Evolutionary conservation across 192 early-diverging fungal genomes (phyloP).

Genomic region (Backusella parvicylindrica): DNA sequence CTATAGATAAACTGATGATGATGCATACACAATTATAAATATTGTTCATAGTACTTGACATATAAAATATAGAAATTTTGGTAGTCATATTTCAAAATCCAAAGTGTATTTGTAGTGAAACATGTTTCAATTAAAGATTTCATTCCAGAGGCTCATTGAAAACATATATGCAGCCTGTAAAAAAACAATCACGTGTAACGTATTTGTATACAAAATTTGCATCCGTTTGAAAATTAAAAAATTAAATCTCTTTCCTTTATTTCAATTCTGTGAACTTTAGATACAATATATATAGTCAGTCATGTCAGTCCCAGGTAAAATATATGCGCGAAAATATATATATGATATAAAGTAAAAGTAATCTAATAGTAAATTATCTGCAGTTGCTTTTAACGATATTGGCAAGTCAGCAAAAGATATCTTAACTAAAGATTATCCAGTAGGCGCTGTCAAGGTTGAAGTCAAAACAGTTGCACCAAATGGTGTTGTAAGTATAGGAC

Average conservation of each 20-base stretch:
- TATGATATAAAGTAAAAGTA: not conserved
- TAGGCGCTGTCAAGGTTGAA: slow-evolving; percentile 92
- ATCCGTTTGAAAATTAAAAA: not conserved
- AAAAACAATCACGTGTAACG: not conserved
- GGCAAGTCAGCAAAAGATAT: slow-evolving; percentile 95
- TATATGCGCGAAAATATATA: not conserved
- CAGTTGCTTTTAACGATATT: slow-evolving; percentile 87
- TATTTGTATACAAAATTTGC: not conserved
- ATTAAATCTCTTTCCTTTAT: not conserved
- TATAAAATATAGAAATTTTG: no score
- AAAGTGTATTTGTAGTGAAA: not conserved
- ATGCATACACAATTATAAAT: no score
- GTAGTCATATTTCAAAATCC: no score
- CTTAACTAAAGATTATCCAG: slow-evolving; percentile 95
- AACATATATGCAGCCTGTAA: not conserved
- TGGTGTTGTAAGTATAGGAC: slow-evolving; percentile 78
- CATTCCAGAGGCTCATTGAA: not conserved
- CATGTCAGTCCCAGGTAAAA: slow-evolving; percentile 32
- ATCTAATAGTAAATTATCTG: not conserved
- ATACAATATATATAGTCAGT: not conserved
- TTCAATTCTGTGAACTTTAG: not conserved
- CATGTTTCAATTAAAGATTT: not conserved
- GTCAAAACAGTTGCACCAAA: slow-evolving; percentile 94
- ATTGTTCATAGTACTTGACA: no score
- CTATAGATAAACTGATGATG: no score